These are phyloP conservation scores for Diversispora eburnea DNA, from an alignment of 192 early-diverging fungal species.

Conservation along the genomic window DNA sequence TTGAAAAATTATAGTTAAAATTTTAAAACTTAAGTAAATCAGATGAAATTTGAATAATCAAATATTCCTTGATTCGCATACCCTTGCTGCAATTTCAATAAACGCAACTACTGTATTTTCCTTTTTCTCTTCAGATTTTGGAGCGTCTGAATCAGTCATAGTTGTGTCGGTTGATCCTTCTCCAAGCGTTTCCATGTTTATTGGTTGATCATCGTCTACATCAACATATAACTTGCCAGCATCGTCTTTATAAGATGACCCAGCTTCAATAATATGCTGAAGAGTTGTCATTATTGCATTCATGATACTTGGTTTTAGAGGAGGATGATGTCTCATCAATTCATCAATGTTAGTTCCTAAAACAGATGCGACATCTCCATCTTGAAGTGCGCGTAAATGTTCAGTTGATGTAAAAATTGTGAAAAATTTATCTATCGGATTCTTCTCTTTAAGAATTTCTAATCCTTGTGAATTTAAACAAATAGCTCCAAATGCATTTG, in stretches of 20 bases:
- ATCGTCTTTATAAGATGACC: constrained; percentile 42
- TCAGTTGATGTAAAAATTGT: constrained; percentile 71
- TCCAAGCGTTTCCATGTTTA: constrained; percentile 31
- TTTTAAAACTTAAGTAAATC: not conserved
- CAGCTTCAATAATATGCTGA: constrained; percentile 60
- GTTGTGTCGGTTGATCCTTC: constrained; percentile 28
- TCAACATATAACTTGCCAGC: constrained; percentile 46
- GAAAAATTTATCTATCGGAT: constrained; percentile 72
- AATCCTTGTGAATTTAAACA: constrained; percentile 88
- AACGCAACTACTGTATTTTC: constrained; percentile 53
- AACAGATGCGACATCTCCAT: constrained; percentile 78
- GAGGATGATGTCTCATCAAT: constrained; percentile 92
- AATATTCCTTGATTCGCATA: constrained; percentile 31
- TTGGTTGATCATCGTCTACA: constrained; percentile 48
- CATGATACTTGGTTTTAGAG: constrained; percentile 72
- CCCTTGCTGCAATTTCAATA: constrained; percentile 64
- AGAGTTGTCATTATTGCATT: constrained; percentile 66
- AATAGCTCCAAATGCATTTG: constrained; percentile 93
- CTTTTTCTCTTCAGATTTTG: constrained; percentile 49
- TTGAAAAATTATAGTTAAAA: not conserved
- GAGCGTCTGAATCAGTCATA: constrained; percentile 30
- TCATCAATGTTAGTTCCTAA: constrained; percentile 91
- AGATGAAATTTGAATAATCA: not conserved
- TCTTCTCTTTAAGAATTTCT: constrained; percentile 72
- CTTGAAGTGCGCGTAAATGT: constrained; percentile 73